Base-by-base conservation (phyloP, 2,329 filamentous ascomycete species). In the Chaetomiaceae sp. region DNA sequence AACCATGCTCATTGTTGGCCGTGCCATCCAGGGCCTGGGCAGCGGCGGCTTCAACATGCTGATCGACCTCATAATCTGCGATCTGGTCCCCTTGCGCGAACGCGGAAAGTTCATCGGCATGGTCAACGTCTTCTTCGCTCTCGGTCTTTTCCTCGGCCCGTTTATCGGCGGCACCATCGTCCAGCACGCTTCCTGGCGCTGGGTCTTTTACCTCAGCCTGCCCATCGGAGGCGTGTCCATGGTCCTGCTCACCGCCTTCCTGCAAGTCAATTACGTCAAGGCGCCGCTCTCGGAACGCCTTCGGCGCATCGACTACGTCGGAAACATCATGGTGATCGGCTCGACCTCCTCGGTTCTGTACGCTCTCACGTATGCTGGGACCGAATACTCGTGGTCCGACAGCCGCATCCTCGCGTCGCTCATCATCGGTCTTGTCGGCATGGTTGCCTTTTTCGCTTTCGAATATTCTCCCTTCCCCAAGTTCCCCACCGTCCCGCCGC, bases 11-110 rank as follows among this genome's bases (percentile, higher is more conserved):
- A 78, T 85, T 14, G 70, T 68, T 4, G 72, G 68, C 7, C 65
- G 70, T 1, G 63, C 54, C 0, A 56, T 84, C 1, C 78, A 83
- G 50, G 81, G 81, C 0, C 44, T 67, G 0, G 69, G 71, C 0
- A 60, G 58, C 2, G 66, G 64, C 7, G 70, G 69, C 5, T 65
- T 71, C 39, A 63, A 59, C 41, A 52, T 67, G 16, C 56, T 70
- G n/a, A 56, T 62, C 27, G 66, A 69, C 14, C 42, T 59, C 19
- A 53, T 60, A 17, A 30, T 60, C 25, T 54, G 51, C 30, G 59
- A 61, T 17, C 27, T 62, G 1, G 51, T 61, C 25, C 45, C 45
- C 1, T 31, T 45, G 12, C 27, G 41, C 10, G 35, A 21, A 19
- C 38, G 38, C 38, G 38, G 38, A 9, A 40, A 40, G 17, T 40